A percentile compares a stretch with the other conserved stretches of the same genome.
Evolutionary conservation across 73 alveolate genomes (phyloP).

Genomic region (Stentor coeruleus): DNA sequence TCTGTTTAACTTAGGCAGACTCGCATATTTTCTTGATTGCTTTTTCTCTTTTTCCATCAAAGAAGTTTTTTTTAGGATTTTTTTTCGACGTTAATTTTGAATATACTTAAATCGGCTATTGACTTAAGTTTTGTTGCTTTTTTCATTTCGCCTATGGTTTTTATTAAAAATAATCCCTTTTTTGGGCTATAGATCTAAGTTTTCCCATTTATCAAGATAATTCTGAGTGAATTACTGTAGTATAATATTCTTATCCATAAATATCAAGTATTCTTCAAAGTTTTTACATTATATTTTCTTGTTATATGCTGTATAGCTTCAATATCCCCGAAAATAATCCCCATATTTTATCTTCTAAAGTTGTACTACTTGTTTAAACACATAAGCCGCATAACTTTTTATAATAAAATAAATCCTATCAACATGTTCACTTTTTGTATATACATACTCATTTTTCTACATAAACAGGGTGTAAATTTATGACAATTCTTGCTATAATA

Average conservation of each 20-base stretch:
- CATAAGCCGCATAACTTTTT: slow-evolving; percentile 41
- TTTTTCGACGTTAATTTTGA: neutral
- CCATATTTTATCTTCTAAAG: neutral
- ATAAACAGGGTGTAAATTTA: slow-evolving; percentile 44
- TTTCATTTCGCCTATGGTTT: neutral
- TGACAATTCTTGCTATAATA: slow-evolving; percentile 43
- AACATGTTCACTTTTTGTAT: slow-evolving; percentile 47
- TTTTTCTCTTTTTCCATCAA: neutral
- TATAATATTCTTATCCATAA: slow-evolving; percentile 4
- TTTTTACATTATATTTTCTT: neutral
- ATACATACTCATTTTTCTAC: slow-evolving; percentile 38
- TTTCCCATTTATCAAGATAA: neutral
- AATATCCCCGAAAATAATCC: slow-evolving; percentile 6
- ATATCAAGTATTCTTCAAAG: neutral
- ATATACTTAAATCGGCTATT: neutral
- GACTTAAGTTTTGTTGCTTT: too few relatives aligned
- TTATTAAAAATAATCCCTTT: too few relatives aligned
- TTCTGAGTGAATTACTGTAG: neutral
- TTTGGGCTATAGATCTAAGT: neutral
- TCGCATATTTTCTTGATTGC: neutral
- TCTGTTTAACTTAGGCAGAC: neutral
- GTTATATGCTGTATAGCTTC: neutral
- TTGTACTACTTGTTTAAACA: neutral
- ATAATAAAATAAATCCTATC: slow-evolving; percentile 45
- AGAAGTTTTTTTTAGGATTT: too few relatives aligned